Evolutionary conservation across 768 basidiomycete genomes (phyloP), one percentile per base, ranked within the genome.

Genomic region (Tricholoma furcatifolium): DNA sequence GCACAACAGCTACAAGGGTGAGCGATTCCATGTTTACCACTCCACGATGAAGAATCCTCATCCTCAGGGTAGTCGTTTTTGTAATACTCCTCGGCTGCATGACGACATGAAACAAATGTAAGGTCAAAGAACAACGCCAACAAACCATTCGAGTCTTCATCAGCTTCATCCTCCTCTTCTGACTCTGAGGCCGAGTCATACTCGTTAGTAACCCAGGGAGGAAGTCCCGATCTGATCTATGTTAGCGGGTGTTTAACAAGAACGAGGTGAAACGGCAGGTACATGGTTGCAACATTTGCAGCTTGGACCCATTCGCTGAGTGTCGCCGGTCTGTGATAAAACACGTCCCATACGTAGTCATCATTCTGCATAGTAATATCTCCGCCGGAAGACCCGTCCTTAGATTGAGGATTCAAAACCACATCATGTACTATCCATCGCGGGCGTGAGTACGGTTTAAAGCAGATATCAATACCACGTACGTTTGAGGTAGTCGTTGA

Each of bases 61-160:
- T 85, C 89, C 23, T 90, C 88, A 5, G 89, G 89, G 59, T 92
- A 92, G 62, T 92, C 89, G 54, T 92, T 92, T 61, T 81, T 88
- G 68, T 90, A 91, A 61, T 85, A 90, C 57, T 89, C 88, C 66
- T 92, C 89, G 15, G 85, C 89, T 91, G 60, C 5, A 43, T 38
- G 20, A 43, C 14, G 6, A 43, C 36, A 55, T 43, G 51, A 27
- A 41, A 38, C 32, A 7, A 36, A 49, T 32, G 12, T 43, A n/a
- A 24, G 17, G 21, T 9, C 39, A 18, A 17, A 55, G 41, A 32
- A 24, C 9, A 34, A 42, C 3, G 18, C 10, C 27, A 27, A 65
- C 69, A 35, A 41, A 88, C 90, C 87, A 67, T 92, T 92, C 0
- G 90, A 92, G 60, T 92, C 91, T 59, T 92, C 91, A 54, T 91